phyloP scores from a whole-genome alignment of 495 filamentous ascomycete species.

The Podospora didyma region DNA sequence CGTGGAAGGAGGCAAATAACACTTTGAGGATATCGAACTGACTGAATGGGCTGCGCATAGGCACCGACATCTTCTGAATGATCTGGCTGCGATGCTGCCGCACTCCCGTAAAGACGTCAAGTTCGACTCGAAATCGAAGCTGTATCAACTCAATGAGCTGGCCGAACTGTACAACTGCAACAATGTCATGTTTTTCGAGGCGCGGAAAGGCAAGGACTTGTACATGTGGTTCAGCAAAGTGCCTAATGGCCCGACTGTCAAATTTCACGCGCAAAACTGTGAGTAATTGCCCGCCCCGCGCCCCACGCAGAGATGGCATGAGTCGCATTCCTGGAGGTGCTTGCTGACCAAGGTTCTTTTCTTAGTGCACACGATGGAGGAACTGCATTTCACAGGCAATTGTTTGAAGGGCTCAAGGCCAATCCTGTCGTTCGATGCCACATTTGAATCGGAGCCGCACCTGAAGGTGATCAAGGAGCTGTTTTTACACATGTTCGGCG shows the following conservation, averaged over 20 bases:
- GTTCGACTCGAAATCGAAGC: conserved; percentile 91
- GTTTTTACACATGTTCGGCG: conserved; percentile 87
- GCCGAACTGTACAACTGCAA: conserved; percentile 99
- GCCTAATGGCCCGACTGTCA: conserved; percentile 92
- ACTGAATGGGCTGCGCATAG: conserved; percentile 34
- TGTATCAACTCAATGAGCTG: conserved; percentile 90
- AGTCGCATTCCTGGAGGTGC: no score
- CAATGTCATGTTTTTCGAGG: conserved; percentile 95
- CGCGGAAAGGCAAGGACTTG: conserved; percentile 87
- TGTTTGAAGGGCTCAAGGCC: conserved; percentile 93
- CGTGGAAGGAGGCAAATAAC: no score
- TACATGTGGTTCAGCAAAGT: conserved; percentile 93
- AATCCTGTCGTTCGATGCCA: conserved; percentile 84
- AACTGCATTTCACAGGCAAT: conserved; percentile 95
- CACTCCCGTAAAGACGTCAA: conserved; percentile 94
- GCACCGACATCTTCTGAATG: conserved; percentile 89
- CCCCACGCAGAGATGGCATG: no score
- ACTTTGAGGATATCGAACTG: background rate
- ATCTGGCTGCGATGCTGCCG: conserved; percentile 83
- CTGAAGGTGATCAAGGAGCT: conserved; percentile 77
- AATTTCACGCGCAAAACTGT: conserved; percentile 72
- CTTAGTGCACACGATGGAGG: conserved; percentile 85
- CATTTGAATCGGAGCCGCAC: conserved; percentile 73
- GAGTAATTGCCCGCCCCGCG: conserved; percentile 1
- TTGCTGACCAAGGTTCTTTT: background rate